A percentile compares a stretch with the other conserved stretches of the same genome.
These are phyloP conservation scores for Fabrea salina DNA, from an alignment of 169 alveolate species.

Conservation along the genomic window DNA sequence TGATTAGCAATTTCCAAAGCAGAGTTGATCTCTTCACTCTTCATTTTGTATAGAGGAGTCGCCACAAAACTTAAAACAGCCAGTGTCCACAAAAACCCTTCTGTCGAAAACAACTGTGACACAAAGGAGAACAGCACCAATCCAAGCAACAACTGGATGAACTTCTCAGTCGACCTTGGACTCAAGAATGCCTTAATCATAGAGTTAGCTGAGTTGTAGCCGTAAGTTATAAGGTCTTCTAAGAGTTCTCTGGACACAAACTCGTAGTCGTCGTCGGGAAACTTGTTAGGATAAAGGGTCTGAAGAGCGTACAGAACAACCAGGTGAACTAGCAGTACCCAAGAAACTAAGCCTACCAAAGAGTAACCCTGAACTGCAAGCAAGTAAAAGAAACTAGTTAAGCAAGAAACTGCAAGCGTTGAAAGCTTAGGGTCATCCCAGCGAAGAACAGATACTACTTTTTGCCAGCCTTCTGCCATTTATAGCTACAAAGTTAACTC, in stretches of 20 bases:
- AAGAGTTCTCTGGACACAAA: not conserved
- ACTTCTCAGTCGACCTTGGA: not conserved
- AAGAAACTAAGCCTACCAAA: not conserved
- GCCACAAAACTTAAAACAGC: not conserved
- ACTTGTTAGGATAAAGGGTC: not conserved
- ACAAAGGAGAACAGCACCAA: not conserved
- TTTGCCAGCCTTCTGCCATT: conserved; percentile 20
- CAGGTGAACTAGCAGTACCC: not conserved
- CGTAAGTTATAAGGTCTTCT: not conserved
- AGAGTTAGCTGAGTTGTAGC: not conserved
- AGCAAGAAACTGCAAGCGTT: not conserved
- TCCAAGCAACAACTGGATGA: not conserved
- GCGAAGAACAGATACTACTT: not conserved
- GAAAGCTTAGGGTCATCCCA: not conserved
- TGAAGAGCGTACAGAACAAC: not conserved
- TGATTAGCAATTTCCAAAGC: not conserved
- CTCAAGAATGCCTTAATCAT: not conserved
- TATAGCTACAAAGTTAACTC: too few species aligned
- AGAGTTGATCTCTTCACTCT: not conserved
- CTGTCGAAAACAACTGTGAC: not conserved
- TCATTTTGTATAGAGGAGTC: not conserved
- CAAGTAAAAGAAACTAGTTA: not conserved
- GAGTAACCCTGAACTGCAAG: not conserved
- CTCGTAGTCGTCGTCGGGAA: conserved; percentile 6
- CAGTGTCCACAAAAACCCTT: not conserved